Evolutionary conservation across 768 basidiomycete species (phyloP).

Genomic region (Trametes meyenii): DNA sequence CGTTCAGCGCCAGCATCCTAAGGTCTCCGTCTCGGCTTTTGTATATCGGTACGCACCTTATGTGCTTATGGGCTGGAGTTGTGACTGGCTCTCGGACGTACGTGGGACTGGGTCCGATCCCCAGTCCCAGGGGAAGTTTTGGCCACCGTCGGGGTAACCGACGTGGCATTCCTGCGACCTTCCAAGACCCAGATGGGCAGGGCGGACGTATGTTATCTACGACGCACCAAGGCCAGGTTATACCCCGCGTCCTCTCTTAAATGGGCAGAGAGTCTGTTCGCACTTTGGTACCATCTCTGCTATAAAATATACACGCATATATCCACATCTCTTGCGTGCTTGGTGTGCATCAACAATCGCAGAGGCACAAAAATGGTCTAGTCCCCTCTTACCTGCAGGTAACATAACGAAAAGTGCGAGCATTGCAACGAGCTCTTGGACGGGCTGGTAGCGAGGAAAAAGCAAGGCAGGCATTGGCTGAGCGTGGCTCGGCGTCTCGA

Average conservation of each 20-base stretch:
- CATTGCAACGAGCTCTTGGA: background rate
- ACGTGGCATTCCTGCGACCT: conserved; percentile 20
- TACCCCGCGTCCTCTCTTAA: conserved; percentile 23
- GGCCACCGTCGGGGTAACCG: conserved; percentile 21
- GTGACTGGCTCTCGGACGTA: conserved; percentile 18
- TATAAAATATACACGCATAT: background rate
- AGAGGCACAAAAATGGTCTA: background rate
- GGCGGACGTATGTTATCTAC: conserved; percentile 25
- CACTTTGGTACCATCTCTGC: conserved; percentile 10
- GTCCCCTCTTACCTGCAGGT: background rate
- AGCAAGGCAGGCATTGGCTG: background rate
- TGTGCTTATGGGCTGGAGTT: conserved; percentile 12
- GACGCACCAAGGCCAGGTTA: conserved; percentile 23
- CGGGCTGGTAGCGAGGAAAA: background rate
- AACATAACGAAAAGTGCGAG: background rate
- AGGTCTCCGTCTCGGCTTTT: background rate
- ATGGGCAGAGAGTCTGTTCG: conserved; percentile 16
- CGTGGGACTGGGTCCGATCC: conserved; percentile 12
- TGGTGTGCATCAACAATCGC: background rate
- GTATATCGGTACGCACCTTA: background rate
- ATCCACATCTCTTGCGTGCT: background rate
- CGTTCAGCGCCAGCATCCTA: background rate
- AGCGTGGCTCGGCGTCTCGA: background rate
- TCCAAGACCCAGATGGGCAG: conserved; percentile 16
- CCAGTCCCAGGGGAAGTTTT: conserved; percentile 22